Evolutionary conservation across 495 filamentous ascomycete species (phyloP).

Genomic region (Podospora pseudoanserina): DNA sequence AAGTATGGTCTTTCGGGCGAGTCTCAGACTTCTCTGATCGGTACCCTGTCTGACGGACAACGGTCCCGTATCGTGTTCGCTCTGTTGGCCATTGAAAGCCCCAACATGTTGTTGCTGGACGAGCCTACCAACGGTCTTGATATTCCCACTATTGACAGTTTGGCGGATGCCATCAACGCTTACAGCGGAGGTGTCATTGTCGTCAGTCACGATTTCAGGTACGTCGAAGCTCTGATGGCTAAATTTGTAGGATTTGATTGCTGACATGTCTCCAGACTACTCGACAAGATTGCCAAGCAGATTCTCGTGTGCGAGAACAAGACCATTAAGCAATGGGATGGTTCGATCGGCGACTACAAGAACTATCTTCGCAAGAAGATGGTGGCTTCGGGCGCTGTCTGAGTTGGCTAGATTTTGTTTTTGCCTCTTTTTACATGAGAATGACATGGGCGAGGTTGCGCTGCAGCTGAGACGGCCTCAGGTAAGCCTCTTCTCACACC

Average conservation of each 20-base stretch:
- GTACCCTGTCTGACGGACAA: conserved; percentile 95
- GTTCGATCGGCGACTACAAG: conserved; percentile 92
- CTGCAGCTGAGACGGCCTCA: not conserved
- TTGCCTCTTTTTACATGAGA: conserved; percentile 2
- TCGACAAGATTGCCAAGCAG: conserved; percentile 99
- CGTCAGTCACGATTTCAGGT: conserved; percentile 98
- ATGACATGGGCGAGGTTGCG: conserved; percentile 1
- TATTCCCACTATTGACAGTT: conserved; percentile 96
- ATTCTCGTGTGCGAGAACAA: conserved; percentile 98
- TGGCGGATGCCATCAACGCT: conserved; percentile 96
- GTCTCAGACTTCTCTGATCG: conserved; percentile 93
- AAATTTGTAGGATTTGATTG: not conserved
- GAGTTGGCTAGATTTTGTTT: conserved; percentile 23
- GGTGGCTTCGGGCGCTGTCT: conserved; percentile 60
- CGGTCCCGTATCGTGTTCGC: conserved; percentile 98
- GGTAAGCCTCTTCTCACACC: not conserved
- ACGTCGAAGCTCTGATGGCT: conserved; percentile 26
- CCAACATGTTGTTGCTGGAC: conserved; percentile 97
- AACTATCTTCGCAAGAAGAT: conserved; percentile 99
- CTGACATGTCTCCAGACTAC: conserved; percentile 56
- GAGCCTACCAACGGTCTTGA: conserved; percentile 99
- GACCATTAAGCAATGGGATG: conserved; percentile 84
- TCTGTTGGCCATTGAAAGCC: conserved; percentile 87
- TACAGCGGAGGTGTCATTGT: conserved; percentile 96
- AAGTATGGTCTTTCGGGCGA: conserved; percentile 89